Base-by-base conservation (phyloP, 1,284 basidiomycete genomes). In the Ustilago bromivora region DNA sequence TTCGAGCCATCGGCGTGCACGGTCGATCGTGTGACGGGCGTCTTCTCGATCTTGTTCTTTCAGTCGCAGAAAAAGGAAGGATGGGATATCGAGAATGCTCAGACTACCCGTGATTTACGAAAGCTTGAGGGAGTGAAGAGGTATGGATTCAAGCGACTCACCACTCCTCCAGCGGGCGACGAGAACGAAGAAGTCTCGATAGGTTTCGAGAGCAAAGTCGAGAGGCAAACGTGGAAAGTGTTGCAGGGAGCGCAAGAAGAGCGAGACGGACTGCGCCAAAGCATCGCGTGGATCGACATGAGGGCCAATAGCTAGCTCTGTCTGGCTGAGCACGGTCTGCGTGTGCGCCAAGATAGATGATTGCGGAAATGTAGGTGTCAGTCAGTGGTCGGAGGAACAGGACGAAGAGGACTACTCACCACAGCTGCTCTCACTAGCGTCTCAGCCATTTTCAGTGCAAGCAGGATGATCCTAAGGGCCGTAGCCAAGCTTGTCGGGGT, bases 401-500 rank as follows among this genome's bases (percentile, higher is more conserved):
- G 19, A 17, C 2, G 15, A 15, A 31, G 1, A 43, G 40, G 12
- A 28, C 8, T n/a, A 15, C 61, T 59, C 35, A 72, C 70, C 70
- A 72, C 60, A 5, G 70, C 70, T 34, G 64, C 70, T 60, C 56
- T 62, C 9, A 72, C 70, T 11, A 72, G 57, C 19, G 43, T n/a
- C 23, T 72, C 53, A 13, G 54, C 52, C 62, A 64, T 64, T 34
- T 28, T 40, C 13, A 31, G 40, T 23, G 12, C 19, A n/a, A 17
- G 36, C 15, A 52, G 41, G 19, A n/a, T 31, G 6, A 13, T 31
- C 23, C 23, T 7, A 46, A 19, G 11, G n/a, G n/a, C 2, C 19
- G 43, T 6, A 19, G n/a, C 43, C 7, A 11, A 15, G n/a, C n/a
- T 19, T 46, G 8, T 15, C 11, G n/a, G n/a, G n/a, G 17, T n/a